Evolutionary conservation across 2,329 filamentous ascomycete genomes (phyloP), one percentile per base, ranked within the genome.

Genomic region (Aureobasidium uvarum): DNA sequence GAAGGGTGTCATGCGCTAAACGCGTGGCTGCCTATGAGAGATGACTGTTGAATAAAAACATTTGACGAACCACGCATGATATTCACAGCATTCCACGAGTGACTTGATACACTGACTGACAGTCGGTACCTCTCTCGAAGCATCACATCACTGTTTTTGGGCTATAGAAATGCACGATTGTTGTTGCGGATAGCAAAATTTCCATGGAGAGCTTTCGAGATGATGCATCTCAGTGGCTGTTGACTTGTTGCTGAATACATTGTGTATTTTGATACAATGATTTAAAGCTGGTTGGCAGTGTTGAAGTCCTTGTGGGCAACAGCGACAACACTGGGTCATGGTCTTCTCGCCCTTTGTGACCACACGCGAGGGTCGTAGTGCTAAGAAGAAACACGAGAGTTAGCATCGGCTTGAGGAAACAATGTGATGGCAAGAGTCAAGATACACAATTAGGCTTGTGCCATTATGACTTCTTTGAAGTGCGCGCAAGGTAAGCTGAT

Each of bases 271-370:
- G 28, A 31, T 31, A 31, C 14, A 25, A 45, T 52, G 52, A 56
- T 66, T 69, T 90, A 96, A 79, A 94, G 80, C 81, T 92, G 85
- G 75, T 85, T 85, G 74, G 89, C 85, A 73, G 91, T 86, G 84
- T 95, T 93, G 86, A 99, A 99, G 84, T 98, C 94, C 74, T 89
- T 83, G 69, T 99, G 88, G 67, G 90, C 94, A 77, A 88, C 86
- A 72, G 86, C 77, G 70, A 97, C 86, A 7, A 80, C 95, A 91
- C 74, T 83, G 81, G 76, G 84, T 85, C 95, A 98, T 99, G 75
- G 89, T 92, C 88, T 96, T 96, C 87, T 99, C 95, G 75, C 94
- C 95, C 84, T 25, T 93, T 90, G 68, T 93, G 90, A 69, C 94
- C 93, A 96, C 76, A 97, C 92, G 81, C 92, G 89, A 73, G 92